Base-by-base conservation (phyloP, 352 stramenopile genomes). In the Pythium grandisporangium region DNA sequence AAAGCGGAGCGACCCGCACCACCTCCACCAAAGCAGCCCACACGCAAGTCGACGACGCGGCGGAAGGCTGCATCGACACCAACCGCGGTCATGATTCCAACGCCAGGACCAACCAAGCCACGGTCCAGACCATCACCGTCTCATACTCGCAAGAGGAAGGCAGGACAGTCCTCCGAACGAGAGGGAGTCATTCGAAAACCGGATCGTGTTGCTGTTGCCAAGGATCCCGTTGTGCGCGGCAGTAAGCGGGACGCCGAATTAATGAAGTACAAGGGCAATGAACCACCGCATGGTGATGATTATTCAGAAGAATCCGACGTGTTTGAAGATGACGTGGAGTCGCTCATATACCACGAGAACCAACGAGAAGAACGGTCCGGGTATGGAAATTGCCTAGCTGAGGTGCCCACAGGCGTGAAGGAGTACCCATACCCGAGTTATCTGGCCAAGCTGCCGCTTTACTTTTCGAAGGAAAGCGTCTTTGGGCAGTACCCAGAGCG, bases 301-400 rank as follows among this genome's bases (percentile, higher is more conserved):
- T 67, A 72, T 46, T 80, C 67, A 34, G 67, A 63, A 35, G 67
- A 80, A 27, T 85, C 75, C 3, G 75, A 88, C 33, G 67, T 84
- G 43, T 88, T 85, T 35, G 75, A 88, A 42, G 75, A 88, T 34
- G 75, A 88, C 29, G 52, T 77, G 25, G 75, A 85, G 43, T 61
- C 71, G 21, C 55, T 85, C 25, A 46, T 84, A 46, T 81, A 68
- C 38, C 53, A 64, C 27, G 71, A 88, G 32, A 47, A 48, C 23
- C 45, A 55, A 38, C 53, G 55, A 57, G 49, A 82, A 42, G 57
- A 70, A 42, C 49, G 70, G 17, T 45, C 58, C 26, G 71, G 71
- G 0, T 72, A 65, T 34, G 71, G 56, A 2, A 67, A 80, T 39
- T 68, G 54, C 53, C 39, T 68, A 22, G 55, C 68, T 14, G 75